Evolutionary conservation across 2,329 filamentous ascomycete species (phyloP), one percentile per base, ranked within the genome.

Genomic region (Lachnellula hyalina): DNA sequence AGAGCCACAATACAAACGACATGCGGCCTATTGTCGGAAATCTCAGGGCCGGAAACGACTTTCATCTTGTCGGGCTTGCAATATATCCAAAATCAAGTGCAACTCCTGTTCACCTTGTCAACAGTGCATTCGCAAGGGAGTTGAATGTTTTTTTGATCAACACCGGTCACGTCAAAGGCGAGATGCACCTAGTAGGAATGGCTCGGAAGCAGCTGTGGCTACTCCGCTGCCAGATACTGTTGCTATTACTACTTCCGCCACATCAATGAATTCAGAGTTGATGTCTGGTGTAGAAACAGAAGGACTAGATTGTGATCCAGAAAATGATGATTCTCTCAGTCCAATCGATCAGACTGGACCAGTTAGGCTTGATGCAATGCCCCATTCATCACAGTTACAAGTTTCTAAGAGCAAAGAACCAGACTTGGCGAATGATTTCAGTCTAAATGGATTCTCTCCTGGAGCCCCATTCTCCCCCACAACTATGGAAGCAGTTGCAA

Each of bases 161-260:
- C 38, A 41, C 1, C 15, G 17, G 15, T n/a, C 15, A 8, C 38
- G 38, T 41, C 15, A 11, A 41, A 41, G 28, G 12, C 28, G 28
- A 32, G 28, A 32, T 3, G 28, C 8, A 7, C 2, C 38, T 17
- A 19, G 38, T 19, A n/a, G 17, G 38, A 8, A 45, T 41, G 38
- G 35, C 1, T 32, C 9, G 9, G 28, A 32, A 11, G 9, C 28
- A 32, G 9, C 2, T 19, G 14, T 32, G 40, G 19, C 47, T 50
- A 61, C 62, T 77, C 35, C 64, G 77, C 21, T 71, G 74, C 52
- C 75, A 70, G 63, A 76, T 77, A 34, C 38, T 19, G 38, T 41
- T 41, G 15, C 15, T 41, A 19, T 19, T 8, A 19, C 38, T 41
- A 32, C 28, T 12, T 32, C 28, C 28, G 38, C 38, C 8, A 7